Percentiles rank a stretch among this genome's conserved stretches.
phyloP scores from a whole-genome alignment of 148 eudicot genomes.

The Rhododendron mucronatum region DNA sequence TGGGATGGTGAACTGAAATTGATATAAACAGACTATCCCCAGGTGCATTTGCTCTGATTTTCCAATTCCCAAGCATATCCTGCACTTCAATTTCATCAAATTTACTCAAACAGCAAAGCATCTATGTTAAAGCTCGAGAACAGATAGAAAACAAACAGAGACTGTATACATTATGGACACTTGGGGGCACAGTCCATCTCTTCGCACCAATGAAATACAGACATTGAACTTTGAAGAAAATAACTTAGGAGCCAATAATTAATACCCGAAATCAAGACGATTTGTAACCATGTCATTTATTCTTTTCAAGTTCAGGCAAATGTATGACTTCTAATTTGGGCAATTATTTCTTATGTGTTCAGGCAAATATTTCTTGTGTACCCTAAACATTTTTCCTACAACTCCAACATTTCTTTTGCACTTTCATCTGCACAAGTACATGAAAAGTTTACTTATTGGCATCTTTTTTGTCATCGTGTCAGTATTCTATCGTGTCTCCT shows the following conservation, averaged over 20 bases:
- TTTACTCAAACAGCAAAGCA: not conserved
- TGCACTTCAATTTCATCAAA: slow-evolving; percentile 20
- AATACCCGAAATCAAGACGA: not conserved
- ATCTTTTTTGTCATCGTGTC: not conserved
- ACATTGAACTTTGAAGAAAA: not conserved
- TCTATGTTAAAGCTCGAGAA: not conserved
- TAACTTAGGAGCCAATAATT: not conserved
- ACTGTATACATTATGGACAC: not conserved
- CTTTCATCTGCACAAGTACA: not conserved
- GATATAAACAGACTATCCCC: slow-evolving; percentile 2
- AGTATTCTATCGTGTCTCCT: not conserved
- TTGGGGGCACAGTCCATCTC: not conserved
- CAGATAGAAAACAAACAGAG: not conserved
- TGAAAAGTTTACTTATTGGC: not conserved
- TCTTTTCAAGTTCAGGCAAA: not conserved
- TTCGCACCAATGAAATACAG: not conserved
- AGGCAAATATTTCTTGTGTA: not conserved
- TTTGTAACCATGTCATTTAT: not conserved
- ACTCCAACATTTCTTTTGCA: not conserved
- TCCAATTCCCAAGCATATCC: slow-evolving; percentile 97
- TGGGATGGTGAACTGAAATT: slow-evolving; percentile 2
- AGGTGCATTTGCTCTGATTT: slow-evolving; percentile 45
- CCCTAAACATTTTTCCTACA: not conserved
- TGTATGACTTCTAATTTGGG: not conserved
- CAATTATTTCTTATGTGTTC: not conserved